phyloP scores from a whole-genome alignment of 306 rosid species.

The Cucumis melo region DNA sequence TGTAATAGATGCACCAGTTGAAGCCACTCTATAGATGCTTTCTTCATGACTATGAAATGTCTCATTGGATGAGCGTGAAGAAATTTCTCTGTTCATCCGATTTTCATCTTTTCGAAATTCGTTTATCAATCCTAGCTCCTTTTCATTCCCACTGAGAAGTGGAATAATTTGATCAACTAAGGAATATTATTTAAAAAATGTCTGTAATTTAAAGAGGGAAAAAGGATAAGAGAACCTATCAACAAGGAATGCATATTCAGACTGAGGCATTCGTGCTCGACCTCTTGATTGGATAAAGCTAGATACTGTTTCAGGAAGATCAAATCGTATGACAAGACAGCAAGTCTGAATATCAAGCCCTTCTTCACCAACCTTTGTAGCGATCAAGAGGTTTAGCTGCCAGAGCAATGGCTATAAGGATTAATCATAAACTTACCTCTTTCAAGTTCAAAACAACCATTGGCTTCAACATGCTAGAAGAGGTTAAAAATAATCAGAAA shows the following conservation, averaged over 20 bases:
- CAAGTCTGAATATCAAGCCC: constrained; percentile 99
- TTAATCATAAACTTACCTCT: constrained; percentile 11
- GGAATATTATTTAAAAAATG: neutral
- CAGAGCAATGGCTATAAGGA: constrained; percentile 13
- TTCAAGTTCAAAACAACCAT: constrained; percentile 1
- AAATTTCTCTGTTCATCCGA: constrained; percentile 59
- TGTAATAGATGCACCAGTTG: constrained; percentile 74
- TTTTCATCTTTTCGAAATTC: constrained; percentile 45
- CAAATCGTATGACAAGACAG: constrained; percentile 85
- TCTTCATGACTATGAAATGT: constrained; percentile 40
- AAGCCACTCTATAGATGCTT: constrained; percentile 42
- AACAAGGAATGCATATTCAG: constrained; percentile 83
- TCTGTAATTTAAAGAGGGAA: neutral
- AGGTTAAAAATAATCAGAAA: neutral
- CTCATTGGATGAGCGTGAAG: constrained; percentile 43
- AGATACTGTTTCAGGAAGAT: constrained; percentile 94
- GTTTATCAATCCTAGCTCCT: constrained; percentile 50
- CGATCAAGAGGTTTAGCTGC: constrained; percentile 86
- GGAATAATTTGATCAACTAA: constrained; percentile 6
- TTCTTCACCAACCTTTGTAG: constrained; percentile 98
- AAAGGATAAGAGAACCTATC: constrained; percentile 48
- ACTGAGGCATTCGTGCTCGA: constrained; percentile 87
- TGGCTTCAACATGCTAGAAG: neutral
- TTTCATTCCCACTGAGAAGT: constrained; percentile 48
- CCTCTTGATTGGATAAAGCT: constrained; percentile 99